Evolutionary conservation across 257 asterid species (phyloP).

Genomic region (Salvia splendens): DNA sequence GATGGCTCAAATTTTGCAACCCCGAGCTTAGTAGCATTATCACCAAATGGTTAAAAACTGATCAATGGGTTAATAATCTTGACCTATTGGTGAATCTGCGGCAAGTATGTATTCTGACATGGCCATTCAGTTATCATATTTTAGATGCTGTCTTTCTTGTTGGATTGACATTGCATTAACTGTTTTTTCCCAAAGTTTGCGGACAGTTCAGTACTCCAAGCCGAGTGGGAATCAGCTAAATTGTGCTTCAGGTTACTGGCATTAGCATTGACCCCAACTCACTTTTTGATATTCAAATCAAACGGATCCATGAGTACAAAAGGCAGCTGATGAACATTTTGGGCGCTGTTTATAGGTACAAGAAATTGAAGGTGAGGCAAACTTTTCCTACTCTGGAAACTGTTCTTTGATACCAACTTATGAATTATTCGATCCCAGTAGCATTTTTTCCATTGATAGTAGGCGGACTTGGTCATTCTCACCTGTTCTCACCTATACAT

Average conservation of each 20-base stretch:
- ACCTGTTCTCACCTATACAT: conserved; percentile 10
- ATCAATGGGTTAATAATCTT: conserved; percentile 89
- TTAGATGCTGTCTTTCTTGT: conserved; percentile 21
- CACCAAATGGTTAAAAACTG: conserved; percentile 97
- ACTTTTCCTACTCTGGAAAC: conserved; percentile 30
- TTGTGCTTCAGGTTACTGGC: conserved; percentile 74
- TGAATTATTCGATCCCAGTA: not conserved
- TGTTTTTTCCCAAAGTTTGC: conserved; percentile 57
- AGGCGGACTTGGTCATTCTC: conserved; percentile 15
- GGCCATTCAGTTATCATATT: conserved; percentile 19
- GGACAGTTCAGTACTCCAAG: conserved; percentile 70
- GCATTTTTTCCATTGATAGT: conserved; percentile 7
- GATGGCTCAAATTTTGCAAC: conserved; percentile 94
- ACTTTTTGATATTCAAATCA: conserved; percentile 96
- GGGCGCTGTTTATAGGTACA: conserved; percentile 92
- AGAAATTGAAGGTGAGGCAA: conserved; percentile 84
- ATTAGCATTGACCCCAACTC: conserved; percentile 79
- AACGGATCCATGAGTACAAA: conserved; percentile 97
- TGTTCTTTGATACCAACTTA: conserved; percentile 1
- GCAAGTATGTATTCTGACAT: conserved; percentile 54
- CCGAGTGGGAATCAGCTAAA: conserved; percentile 94
- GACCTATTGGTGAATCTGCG: conserved; percentile 80
- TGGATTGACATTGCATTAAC: conserved; percentile 30
- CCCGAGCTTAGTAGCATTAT: conserved; percentile 92
- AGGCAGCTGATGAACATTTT: conserved; percentile 93